Conservation (phyloP, 1,139 yeast genomes). For the Kluyveromyces sp. region DNA sequence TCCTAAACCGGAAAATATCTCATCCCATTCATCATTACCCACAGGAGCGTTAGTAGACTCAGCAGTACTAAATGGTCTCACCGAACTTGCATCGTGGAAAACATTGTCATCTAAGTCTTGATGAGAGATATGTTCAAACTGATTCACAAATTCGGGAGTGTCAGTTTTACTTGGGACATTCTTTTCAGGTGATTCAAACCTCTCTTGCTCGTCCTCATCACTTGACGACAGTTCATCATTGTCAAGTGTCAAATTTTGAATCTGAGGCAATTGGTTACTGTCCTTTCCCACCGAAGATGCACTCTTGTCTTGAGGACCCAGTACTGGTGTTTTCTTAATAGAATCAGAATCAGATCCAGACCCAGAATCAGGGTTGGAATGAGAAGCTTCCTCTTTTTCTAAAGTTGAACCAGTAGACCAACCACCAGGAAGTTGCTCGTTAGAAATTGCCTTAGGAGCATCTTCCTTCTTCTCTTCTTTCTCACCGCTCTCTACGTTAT, state of each 20-base stretch:
- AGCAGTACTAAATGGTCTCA: not conserved
- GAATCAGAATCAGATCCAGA: slow-evolving; percentile 1
- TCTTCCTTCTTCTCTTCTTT: slow-evolving; percentile 10
- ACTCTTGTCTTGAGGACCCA: slow-evolving; percentile 4
- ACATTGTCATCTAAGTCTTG: slow-evolving; percentile 22
- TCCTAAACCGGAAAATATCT: slow-evolving; percentile 84
- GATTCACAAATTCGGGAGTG: slow-evolving; percentile 17
- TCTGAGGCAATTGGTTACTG: slow-evolving; percentile 60
- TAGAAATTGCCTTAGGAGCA: slow-evolving; percentile 7
- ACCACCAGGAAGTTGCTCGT: slow-evolving; percentile 17
- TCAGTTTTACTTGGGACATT: slow-evolving; percentile 28
- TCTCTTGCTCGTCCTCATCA: slow-evolving; percentile 29
- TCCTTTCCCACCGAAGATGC: slow-evolving; percentile 17
- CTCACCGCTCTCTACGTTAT: slow-evolving; percentile 6
- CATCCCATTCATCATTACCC: slow-evolving; percentile 82
- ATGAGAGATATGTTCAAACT: slow-evolving; percentile 21
- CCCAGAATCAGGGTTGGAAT: slow-evolving; percentile 3
- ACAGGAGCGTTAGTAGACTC: slow-evolving; percentile 12
- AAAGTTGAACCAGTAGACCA: slow-evolving; percentile 9
- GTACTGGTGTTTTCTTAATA: slow-evolving; percentile 5
- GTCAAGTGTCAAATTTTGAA: slow-evolving; percentile 52
- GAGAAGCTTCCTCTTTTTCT: slow-evolving; percentile 6
- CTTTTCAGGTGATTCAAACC: slow-evolving; percentile 18
- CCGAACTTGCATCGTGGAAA: slow-evolving; percentile 4
- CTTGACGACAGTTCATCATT: slow-evolving; percentile 48